Evolutionary conservation across 257 asterid genomes (phyloP).

Genomic region (Rhazya stricta): DNA sequence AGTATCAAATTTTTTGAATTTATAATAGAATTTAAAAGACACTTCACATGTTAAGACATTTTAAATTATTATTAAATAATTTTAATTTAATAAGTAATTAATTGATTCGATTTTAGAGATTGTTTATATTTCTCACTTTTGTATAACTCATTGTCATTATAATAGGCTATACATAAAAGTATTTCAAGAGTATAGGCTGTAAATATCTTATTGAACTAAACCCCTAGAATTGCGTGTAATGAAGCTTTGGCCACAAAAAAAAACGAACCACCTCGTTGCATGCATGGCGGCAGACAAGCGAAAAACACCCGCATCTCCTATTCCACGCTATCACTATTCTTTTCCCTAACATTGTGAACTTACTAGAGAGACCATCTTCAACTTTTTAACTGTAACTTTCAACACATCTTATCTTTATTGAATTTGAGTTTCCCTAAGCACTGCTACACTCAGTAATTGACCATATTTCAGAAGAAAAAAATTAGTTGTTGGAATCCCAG

Average conservation of each 20-base stretch:
- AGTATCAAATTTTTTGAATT: no score
- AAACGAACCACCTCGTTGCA: constrained; percentile 38
- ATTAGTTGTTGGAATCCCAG: constrained; percentile 34
- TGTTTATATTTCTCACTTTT: neutral
- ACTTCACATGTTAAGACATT: no score
- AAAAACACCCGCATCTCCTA: constrained; percentile 31
- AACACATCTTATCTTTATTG: constrained; percentile 9
- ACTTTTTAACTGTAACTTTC: constrained; percentile 21
- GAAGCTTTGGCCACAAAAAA: constrained; percentile 9
- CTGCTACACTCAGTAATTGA: constrained; percentile 13
- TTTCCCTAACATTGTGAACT: constrained; percentile 22
- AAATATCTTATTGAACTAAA: neutral
- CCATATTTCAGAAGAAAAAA: constrained; percentile 11
- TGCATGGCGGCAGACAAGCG: constrained; percentile 68
- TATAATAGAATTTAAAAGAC: no score
- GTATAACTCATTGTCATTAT: neutral
- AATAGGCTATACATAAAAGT: neutral
- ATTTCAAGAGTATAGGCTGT: neutral
- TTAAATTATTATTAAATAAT: no score
- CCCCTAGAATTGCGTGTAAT: neutral
- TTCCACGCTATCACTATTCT: constrained; percentile 27
- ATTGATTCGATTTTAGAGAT: no score
- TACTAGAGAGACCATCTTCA: constrained; percentile 20
- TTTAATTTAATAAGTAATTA: no score
- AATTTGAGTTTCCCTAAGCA: constrained; percentile 40